Evolutionary conservation across 2,329 filamentous ascomycete genomes (phyloP).

Genomic region (Blumeria hordei): DNA sequence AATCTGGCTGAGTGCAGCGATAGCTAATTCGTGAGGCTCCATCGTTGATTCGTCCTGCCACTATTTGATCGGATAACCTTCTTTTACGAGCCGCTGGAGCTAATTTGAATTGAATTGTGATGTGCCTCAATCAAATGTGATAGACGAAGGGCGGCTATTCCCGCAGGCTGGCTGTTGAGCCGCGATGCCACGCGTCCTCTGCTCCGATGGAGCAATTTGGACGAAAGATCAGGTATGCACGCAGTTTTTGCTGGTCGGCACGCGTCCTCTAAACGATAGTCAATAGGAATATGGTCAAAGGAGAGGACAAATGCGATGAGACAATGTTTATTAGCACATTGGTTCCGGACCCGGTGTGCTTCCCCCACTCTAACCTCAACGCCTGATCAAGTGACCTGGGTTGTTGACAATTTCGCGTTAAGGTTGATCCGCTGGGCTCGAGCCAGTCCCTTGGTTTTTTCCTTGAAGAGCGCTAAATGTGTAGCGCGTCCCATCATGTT

Average conservation of each 20-base stretch:
- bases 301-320: not conserved
- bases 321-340: not conserved
- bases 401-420: no score
- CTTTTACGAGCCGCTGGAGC: not conserved
- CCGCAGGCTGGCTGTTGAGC: not conserved
- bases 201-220: no score
- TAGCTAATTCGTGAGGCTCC: conserved; percentile 11
- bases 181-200: not conserved
- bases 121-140: not conserved
- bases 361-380: not conserved
- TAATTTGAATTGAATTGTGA: not conserved
- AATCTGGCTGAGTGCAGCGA: conserved; percentile 10
- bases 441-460: no score
- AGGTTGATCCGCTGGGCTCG: no score
- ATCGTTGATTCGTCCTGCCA: conserved; percentile 3
- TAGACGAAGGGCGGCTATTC: not conserved
- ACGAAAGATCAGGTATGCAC: no score
- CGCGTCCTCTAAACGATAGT: not conserved
- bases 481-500: no score
- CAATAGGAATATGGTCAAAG: not conserved
- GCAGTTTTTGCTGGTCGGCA: not conserved
- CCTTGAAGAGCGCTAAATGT: no score
- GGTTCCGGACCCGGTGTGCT: not conserved
- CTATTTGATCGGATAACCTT: not conserved
- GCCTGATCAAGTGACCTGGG: conserved; percentile 1